Percentiles rank a stretch among this genome's conserved stretches.
phyloP scores from a whole-genome alignment of 2,329 filamentous ascomycete species.

The Eurotiales sp. region DNA sequence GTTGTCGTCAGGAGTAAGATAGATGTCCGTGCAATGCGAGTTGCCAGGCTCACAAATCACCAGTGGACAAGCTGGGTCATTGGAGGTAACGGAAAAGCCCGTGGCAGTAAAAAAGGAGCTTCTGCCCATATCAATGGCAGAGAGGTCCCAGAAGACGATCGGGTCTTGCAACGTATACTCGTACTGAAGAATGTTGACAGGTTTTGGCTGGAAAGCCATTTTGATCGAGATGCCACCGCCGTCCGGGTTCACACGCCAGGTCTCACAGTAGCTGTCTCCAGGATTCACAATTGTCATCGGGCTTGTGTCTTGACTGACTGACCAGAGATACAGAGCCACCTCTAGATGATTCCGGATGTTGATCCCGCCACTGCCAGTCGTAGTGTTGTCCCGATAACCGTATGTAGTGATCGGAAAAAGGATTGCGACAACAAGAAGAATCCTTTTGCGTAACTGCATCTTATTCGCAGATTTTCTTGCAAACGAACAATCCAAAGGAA shows the following conservation, averaged over 20 bases:
- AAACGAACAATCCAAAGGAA: too few species aligned
- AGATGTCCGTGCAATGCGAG: conserved; percentile 33
- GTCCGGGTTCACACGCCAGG: conserved; percentile 31
- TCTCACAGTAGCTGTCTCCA: conserved; percentile 32
- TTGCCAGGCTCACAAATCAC: conserved; percentile 35
- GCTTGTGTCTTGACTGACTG: conserved; percentile 31
- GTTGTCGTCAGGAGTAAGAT: conserved; percentile 38
- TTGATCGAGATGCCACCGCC: conserved; percentile 42
- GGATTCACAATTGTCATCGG: conserved; percentile 33
- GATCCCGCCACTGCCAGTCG: conserved; percentile 26
- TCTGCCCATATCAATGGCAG: conserved; percentile 25
- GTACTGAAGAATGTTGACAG: conserved; percentile 38
- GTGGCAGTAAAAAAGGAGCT: conserved; percentile 29
- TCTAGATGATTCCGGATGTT: conserved; percentile 37
- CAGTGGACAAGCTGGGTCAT: conserved; percentile 27
- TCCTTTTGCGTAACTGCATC: too few species aligned
- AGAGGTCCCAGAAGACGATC: conserved; percentile 37
- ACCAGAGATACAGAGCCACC: conserved; percentile 37
- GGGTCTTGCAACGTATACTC: conserved; percentile 33
- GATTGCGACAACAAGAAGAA: too few species aligned
- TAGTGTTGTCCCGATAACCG: too few species aligned
- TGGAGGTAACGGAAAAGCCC: conserved; percentile 33
- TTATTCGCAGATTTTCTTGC: too few species aligned
- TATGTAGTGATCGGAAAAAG: too few species aligned
- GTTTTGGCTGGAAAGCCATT: conserved; percentile 29